Conservation (phyloP, 768 basidiomycete species). For the Suillus variegatus region DNA sequence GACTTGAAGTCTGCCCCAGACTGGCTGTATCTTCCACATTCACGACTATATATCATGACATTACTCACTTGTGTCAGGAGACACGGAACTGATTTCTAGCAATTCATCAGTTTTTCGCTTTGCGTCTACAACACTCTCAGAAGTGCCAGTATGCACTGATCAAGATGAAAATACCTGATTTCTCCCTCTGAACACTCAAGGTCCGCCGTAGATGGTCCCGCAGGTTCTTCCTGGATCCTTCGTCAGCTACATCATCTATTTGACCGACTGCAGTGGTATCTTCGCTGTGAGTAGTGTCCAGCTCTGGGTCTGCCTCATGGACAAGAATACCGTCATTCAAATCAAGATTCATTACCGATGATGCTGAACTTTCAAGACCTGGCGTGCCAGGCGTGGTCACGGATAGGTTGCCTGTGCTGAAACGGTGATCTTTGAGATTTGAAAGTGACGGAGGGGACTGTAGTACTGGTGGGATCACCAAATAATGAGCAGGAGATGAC, state of each 20-base stretch:
- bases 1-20: too few relatives aligned
- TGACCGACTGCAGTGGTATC: slow-evolving; percentile 49
- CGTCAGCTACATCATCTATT: slow-evolving; percentile 46
- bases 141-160: slow-evolving; percentile 6
- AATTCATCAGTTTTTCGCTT: slow-evolving; percentile 25
- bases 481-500: background rate
- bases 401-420: background rate
- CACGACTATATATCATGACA: background rate
- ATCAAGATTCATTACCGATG: slow-evolving; percentile 69
- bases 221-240: slow-evolving; percentile 61
- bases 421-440: background rate
- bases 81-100: slow-evolving; percentile 39
- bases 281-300: slow-evolving; percentile 55
- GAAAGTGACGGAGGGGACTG: background rate
- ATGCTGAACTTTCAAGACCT: slow-evolving; percentile 61
- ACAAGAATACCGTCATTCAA: slow-evolving; percentile 69
- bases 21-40: too few relatives aligned
- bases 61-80: slow-evolving; percentile 41
- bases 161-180: slow-evolving; percentile 41
- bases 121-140: slow-evolving; percentile 30
- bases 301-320: slow-evolving; percentile 67
- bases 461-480: background rate
- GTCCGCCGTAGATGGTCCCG: slow-evolving; percentile 75
- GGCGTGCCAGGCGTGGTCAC: slow-evolving; percentile 27
- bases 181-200: slow-evolving; percentile 52